Base-by-base conservation (phyloP, 192 early-diverging fungal genomes). In the Backusella mclennaniae region DNA sequence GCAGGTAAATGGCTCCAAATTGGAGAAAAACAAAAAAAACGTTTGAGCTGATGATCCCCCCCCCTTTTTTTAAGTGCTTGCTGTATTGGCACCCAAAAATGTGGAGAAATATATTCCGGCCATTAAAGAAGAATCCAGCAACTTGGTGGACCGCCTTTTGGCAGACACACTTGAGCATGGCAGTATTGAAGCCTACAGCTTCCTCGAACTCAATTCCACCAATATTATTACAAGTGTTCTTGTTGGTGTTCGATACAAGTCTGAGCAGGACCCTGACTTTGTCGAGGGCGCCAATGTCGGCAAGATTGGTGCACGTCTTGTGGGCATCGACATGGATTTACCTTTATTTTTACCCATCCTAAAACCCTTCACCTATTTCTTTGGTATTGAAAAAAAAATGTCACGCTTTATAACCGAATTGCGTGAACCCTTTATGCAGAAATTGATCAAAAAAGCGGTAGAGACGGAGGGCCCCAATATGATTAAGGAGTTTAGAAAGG, bases 241-340 rank as follows among this genome's bases (percentile, higher is more conserved):
- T 66, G 56, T 74, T 15, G 52, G 53, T 14, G 21, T 33, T 4
- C 35, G 53, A 2, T 41, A 39, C 36, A 56, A 26, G 1, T 74
- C 73, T 7, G 49, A 39, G 0, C 8, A 66, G 23, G 53, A 74
- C n/a, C 73, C 73, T 19, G 56, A 66, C 6, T 74, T 74, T n/a
- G 5, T 56, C 1, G 36, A 35, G 11, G n/a, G 56, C 8, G 8
- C 29, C 35, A 15, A 26, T 15, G 1, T 66, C 7, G 0, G 35
- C 8, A 33, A 74, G 1, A 15, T 26, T 14, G 33, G 35, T 21
- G 33, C 36, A 3, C 41, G 23, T 8, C 26, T 29, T 21, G 35
- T n/a, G 1, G 73, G 38, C 11, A 15, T 39, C 0, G 33, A 36
- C 26, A 41, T 23, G 6, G 73, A 74, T 3, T 2, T 74, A 12